These are phyloP conservation scores for Isatis tinctoria DNA, from an alignment of 345 rosid species.

Conservation along the genomic window DNA sequence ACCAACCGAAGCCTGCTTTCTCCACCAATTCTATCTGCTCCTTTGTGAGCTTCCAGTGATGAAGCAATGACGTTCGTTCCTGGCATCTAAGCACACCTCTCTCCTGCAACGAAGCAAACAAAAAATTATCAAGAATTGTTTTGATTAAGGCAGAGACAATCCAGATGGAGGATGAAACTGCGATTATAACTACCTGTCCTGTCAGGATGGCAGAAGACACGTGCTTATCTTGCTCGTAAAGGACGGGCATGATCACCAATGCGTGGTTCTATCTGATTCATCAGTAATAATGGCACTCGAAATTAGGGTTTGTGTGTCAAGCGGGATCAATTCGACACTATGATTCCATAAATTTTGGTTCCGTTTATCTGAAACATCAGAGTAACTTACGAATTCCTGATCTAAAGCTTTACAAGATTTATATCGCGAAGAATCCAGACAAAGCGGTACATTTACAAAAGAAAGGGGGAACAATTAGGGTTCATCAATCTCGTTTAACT, in stretches of 20 bases:
- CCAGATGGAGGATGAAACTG: not conserved
- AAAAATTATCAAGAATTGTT: too few species aligned
- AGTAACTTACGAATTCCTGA: not conserved
- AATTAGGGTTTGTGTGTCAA: constrained; percentile 13
- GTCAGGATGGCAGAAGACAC: constrained; percentile 53
- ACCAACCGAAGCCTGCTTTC: constrained; percentile 67
- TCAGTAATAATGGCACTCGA: not conserved
- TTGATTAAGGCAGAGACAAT: not conserved
- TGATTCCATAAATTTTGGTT: not conserved
- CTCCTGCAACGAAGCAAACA: constrained; percentile 33
- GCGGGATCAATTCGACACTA: not conserved
- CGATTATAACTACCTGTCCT: constrained; percentile 32
- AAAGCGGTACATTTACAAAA: not conserved
- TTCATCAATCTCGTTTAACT: constrained; percentile 8
- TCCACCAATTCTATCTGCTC: constrained; percentile 59
- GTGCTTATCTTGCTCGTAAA: constrained; percentile 62
- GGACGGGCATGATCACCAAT: constrained; percentile 29
- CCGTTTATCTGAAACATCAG: not conserved
- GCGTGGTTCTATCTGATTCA: constrained; percentile 13
- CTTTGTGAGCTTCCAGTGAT: constrained; percentile 63
- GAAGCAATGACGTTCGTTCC: constrained; percentile 66
- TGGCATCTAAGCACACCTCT: constrained; percentile 78
- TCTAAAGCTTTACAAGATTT: not conserved
- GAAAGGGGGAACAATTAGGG: constrained; percentile 9
- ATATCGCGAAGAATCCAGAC: not conserved